These are phyloP conservation scores for Lactarius trivialis DNA, from an alignment of 768 basidiomycete species.

Conservation along the genomic window DNA sequence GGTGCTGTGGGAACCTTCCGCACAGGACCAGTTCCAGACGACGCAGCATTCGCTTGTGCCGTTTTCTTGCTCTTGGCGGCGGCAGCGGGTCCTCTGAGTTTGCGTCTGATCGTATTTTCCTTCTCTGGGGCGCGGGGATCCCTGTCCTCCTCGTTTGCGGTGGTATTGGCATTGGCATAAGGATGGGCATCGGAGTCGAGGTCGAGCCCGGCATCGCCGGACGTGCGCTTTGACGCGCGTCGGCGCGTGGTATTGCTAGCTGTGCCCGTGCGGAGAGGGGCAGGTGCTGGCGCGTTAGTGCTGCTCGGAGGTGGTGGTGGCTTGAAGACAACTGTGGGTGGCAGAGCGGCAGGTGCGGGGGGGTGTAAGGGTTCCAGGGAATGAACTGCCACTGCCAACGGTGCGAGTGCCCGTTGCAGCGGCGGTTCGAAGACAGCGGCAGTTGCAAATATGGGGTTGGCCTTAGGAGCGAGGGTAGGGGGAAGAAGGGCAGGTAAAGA, in stretches of 20 bases:
- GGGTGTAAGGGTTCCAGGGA: not conserved
- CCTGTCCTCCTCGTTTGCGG: not conserved
- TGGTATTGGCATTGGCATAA: not conserved
- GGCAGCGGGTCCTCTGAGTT: slow-evolving; percentile 13
- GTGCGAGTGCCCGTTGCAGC: not conserved
- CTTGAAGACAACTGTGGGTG: slow-evolving; percentile 3
- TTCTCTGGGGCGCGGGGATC: slow-evolving; percentile 17
- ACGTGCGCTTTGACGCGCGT: slow-evolving; percentile 16
- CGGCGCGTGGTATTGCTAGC: slow-evolving; percentile 27
- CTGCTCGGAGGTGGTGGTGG: not conserved
- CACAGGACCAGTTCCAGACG: not conserved
- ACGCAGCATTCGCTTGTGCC: not conserved
- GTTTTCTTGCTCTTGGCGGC: slow-evolving; percentile 4
- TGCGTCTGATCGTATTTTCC: slow-evolving; percentile 23
- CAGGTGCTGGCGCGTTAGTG: slow-evolving; percentile 1
- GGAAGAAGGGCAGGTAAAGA: slow-evolving; percentile 13
- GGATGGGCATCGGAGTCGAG: slow-evolving; percentile 11
- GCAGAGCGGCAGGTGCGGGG: slow-evolving; percentile 14
- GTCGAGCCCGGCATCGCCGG: slow-evolving; percentile 15
- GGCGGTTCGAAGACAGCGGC: slow-evolving; percentile 2
- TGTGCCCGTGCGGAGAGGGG: slow-evolving; percentile 11
- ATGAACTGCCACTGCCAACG: not conserved
- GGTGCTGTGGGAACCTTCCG: slow-evolving; percentile 22
- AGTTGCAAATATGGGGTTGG: not conserved
- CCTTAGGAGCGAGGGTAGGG: not conserved